These are phyloP conservation scores for Pyrenophora seminiperda DNA, from an alignment of 2,329 filamentous ascomycete species.

Conservation along the genomic window DNA sequence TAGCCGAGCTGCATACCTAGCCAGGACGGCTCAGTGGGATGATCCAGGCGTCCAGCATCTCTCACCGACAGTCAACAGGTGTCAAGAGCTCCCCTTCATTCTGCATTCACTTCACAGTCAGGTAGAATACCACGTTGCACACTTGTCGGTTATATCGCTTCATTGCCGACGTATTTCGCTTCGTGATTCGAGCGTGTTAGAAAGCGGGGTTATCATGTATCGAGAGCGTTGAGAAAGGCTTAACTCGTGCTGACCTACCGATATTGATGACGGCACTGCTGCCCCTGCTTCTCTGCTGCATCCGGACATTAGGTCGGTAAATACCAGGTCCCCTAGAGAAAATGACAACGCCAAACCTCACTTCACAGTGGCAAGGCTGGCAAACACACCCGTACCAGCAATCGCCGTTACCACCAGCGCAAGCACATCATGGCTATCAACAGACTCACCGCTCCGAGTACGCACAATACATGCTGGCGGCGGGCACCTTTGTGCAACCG, in stretches of 20 bases:
- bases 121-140: neutral
- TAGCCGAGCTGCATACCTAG: neutral
- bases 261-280: neutral
- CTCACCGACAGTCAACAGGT: slow-evolving; percentile 1
- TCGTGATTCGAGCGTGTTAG: neutral
- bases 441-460: slow-evolving; percentile 10
- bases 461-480: slow-evolving; percentile 6
- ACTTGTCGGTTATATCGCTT: neutral
- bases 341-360: slow-evolving; percentile 7
- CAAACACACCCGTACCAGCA: slow-evolving; percentile 17
- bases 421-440: slow-evolving; percentile 14
- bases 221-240: neutral
- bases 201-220: neutral
- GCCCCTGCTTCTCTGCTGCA: neutral
- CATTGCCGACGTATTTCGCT: neutral
- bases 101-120: neutral
- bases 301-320: neutral
- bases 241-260: neutral
- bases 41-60: slow-evolving; percentile 10
- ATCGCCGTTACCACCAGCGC: slow-evolving; percentile 4
- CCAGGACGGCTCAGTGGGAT: slow-evolving; percentile 1
- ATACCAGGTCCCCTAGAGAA: neutral
- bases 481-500: slow-evolving; percentile 24
- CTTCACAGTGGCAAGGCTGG: slow-evolving; percentile 12
- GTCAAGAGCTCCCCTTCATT: neutral